Conservation (phyloP, 2,329 filamentous ascomycete species). For the Diaporthe batatas region DNA sequence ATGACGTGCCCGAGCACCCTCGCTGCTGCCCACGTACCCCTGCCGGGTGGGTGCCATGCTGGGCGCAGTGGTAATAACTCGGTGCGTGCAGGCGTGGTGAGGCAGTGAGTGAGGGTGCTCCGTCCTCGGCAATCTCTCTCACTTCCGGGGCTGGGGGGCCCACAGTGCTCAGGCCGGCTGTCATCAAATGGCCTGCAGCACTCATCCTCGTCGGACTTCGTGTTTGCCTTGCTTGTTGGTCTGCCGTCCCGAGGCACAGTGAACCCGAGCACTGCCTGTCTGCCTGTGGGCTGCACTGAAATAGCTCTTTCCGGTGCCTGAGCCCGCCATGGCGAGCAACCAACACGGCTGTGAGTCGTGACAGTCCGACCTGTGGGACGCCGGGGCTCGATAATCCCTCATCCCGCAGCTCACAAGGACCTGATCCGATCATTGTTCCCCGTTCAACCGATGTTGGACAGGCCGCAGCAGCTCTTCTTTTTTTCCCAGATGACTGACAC, state of each 20-base stretch:
- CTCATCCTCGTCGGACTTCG: conserved; percentile 10
- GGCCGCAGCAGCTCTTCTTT: background rate
- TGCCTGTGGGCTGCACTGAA: background rate
- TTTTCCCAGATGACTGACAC: background rate
- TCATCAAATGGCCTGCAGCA: conserved; percentile 19
- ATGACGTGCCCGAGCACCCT: conserved; percentile 1
- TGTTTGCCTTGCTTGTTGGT: conserved; percentile 9
- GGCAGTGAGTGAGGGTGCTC: too few species aligned
- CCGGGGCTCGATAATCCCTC: background rate
- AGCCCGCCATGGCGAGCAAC: background rate
- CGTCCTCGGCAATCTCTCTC: too few species aligned
- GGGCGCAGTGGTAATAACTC: background rate
- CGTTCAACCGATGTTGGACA: conserved; percentile 7
- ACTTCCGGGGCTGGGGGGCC: background rate
- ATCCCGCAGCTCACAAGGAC: background rate
- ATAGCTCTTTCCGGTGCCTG: background rate
- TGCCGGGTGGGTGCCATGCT: background rate
- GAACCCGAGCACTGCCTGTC: background rate
- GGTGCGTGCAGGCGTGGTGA: too few species aligned
- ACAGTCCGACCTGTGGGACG: background rate
- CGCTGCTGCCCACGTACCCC: background rate
- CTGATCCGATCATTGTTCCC: background rate
- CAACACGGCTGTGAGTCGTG: background rate
- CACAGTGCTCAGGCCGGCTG: conserved; percentile 5
- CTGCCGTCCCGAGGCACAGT: background rate